Conservation (phyloP, 257 asterid species). For the Penstemon newberryi region DNA sequence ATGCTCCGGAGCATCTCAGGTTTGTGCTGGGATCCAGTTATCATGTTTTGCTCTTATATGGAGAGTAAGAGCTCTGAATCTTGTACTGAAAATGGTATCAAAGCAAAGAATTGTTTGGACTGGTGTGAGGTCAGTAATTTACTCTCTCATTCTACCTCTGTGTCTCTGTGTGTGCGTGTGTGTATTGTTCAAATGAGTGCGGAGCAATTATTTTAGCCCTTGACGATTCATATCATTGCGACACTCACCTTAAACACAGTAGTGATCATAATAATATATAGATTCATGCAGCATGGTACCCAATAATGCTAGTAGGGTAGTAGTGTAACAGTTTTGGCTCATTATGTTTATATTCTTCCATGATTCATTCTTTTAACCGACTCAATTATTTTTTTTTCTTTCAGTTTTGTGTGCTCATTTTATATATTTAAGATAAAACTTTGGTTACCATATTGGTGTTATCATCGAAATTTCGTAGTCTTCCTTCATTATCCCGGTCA, state of each 20-base stretch:
- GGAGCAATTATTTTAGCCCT: constrained; percentile 19
- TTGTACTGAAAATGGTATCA: constrained; percentile 38
- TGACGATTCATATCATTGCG: not conserved
- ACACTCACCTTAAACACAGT: not conserved
- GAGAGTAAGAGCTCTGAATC: constrained; percentile 62
- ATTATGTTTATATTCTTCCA: constrained; percentile 13
- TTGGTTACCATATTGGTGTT: constrained; percentile 11
- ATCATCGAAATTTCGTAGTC: not conserved
- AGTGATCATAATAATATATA: not conserved
- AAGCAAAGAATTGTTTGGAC: constrained; percentile 56
- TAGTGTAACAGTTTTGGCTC: not conserved
- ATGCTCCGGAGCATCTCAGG: constrained; percentile 49
- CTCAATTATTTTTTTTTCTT: not conserved
- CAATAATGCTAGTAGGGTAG: constrained; percentile 8
- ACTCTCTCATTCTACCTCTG: constrained; percentile 17
- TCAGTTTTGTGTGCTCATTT: not conserved
- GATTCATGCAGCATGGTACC: constrained; percentile 15
- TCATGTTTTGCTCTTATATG: constrained; percentile 71
- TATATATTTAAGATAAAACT: constrained; percentile 11
- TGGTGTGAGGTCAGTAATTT: constrained; percentile 89
- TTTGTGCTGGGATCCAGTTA: constrained; percentile 86
- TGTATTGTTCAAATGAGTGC: not conserved
- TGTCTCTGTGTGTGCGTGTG: constrained; percentile 1
- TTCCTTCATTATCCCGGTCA: constrained; percentile 11
- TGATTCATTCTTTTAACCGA: not conserved